Percentiles rank a stretch among this genome's conserved stretches.
Evolutionary conservation across 2,329 filamentous ascomycete species (phyloP).

Genomic region (Colletotrichum navitas): DNA sequence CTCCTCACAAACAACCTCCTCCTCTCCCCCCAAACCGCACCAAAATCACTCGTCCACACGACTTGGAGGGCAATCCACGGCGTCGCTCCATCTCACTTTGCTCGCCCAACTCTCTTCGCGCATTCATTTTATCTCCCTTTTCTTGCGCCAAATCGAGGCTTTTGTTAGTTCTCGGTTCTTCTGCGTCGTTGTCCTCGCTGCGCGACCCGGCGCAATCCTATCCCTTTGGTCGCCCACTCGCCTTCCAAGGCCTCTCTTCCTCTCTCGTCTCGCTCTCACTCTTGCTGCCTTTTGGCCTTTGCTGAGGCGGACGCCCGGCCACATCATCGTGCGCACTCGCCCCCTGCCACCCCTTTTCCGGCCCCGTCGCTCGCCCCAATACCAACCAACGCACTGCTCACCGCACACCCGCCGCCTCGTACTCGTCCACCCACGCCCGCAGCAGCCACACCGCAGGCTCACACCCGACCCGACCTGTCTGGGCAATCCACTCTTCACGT

Average conservation of each 20-base stretch:
- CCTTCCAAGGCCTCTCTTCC: slow-evolving; percentile 26
- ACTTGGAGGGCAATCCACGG: slow-evolving; percentile 43
- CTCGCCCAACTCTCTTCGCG: slow-evolving; percentile 42
- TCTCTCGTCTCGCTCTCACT: slow-evolving; percentile 36
- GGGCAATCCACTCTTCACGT: slow-evolving; percentile 42
- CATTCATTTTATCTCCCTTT: slow-evolving; percentile 43
- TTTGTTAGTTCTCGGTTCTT: slow-evolving; percentile 63
- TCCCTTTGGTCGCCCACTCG: slow-evolving; percentile 37
- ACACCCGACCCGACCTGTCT: slow-evolving; percentile 25
- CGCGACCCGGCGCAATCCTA: slow-evolving; percentile 42
- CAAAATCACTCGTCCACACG: slow-evolving; percentile 44
- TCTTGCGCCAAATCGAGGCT: slow-evolving; percentile 54
- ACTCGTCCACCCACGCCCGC: slow-evolving; percentile 28
- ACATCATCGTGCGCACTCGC: slow-evolving; percentile 41
- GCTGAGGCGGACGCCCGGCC: slow-evolving; percentile 38
- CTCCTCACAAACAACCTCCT: slow-evolving; percentile 43
- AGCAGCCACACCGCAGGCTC: slow-evolving; percentile 26
- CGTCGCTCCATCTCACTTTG: slow-evolving; percentile 35
- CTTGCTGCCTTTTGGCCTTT: slow-evolving; percentile 23
- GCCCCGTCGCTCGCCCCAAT: slow-evolving; percentile 13
- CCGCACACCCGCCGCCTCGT: slow-evolving; percentile 22
- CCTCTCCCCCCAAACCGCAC: slow-evolving; percentile 39
- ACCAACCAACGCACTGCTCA: slow-evolving; percentile 31
- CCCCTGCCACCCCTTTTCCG: slow-evolving; percentile 41
- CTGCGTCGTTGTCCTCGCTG: slow-evolving; percentile 41